Percentiles rank a stretch among this genome's conserved stretches.
Evolutionary conservation across 78 protist genomes (phyloP).

Genomic region (Speleostelium caveatum): DNA sequence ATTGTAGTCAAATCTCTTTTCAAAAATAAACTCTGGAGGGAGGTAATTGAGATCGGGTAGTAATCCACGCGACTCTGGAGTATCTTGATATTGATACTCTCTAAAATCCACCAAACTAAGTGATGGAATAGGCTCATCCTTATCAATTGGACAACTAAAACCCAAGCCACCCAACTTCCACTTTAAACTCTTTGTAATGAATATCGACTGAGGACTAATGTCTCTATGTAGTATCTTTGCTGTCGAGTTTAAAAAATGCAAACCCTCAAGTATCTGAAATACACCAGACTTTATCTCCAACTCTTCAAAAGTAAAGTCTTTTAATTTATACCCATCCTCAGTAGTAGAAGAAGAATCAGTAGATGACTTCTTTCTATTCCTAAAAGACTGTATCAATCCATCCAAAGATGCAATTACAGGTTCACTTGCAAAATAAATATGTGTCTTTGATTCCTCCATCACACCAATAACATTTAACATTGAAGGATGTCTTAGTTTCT

Average conservation of each 20-base stretch:
- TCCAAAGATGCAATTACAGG: constrained; percentile 55
- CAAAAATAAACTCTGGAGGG: constrained; percentile 51
- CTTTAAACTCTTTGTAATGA: constrained; percentile 29
- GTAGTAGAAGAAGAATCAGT: constrained; percentile 16
- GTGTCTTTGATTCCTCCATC: constrained; percentile 42
- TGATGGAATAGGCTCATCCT: constrained; percentile 18
- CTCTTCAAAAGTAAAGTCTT: constrained; percentile 71
- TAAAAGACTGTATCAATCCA: constrained; percentile 5
- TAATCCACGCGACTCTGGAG: background rate
- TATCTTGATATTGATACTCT: constrained; percentile 34
- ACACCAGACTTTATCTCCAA: constrained; percentile 57
- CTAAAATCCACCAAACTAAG: constrained; percentile 17
- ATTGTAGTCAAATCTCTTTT: constrained; percentile 26
- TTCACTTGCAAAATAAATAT: constrained; percentile 67
- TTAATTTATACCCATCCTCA: constrained; percentile 17
- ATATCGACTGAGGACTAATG: constrained; percentile 62
- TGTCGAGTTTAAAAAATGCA: constrained; percentile 50
- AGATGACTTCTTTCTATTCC: constrained; percentile 20
- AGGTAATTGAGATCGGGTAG: constrained; percentile 42
- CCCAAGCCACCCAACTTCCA: constrained; percentile 79
- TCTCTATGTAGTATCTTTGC: constrained; percentile 68
- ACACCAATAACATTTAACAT: constrained; percentile 43
- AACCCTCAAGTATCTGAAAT: constrained; percentile 58
- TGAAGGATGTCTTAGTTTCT: constrained; percentile 66
- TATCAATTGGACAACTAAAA: constrained; percentile 52